Base-by-base conservation (phyloP, 371 early-diverging fungal genomes). In the Apophysomyces elegans region DNA sequence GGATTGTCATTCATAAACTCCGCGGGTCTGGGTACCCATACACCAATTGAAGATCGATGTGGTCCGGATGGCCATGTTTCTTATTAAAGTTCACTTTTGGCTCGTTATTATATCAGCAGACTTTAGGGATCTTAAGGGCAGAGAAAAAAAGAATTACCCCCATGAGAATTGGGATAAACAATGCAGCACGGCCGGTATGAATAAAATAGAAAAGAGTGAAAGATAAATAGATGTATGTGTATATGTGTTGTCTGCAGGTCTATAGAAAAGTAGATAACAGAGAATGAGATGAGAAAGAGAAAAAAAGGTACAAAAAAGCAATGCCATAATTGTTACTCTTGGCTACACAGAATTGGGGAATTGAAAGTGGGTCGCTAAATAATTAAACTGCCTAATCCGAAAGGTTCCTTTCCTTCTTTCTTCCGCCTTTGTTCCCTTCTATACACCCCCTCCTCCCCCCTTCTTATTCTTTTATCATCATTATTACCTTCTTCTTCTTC, bases 61-160 rank as follows among this genome's bases (percentile, higher is more conserved):
- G 54, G 54, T 50, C 54, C 54, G 54, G 54, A 50, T 50, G 54
- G 54, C 54, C 54, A 50, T 50, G 54, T 50, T 50, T 50, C 54
- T 50, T 50, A 50, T 50, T 50, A 50, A 21, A 50, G 54, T 50
- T 50, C 54, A 50, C 21, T 50, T 50, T 50, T 21, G n/a, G 54
- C 18, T 50, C 21, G 54, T 21, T 50, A 9, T 35, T 16, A n/a
- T 18, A 50, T 50, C 54, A 50, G 21, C 54, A 50, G 54, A 50
- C 54, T 50, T 50, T 50, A 26, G 32, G 32, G 32, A 26, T 26
- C 32, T 26, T 26, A 26, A 26, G 32, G 32, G 32, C 9, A 47
- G n/a, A 47, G 47, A 13, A 11, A 41, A 41, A 50, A 50, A 50
- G 54, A 21, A 21, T 18, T 26, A 50, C 54, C 21, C 21, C 18